Evolutionary conservation across 2,329 filamentous ascomycete genomes (phyloP), one percentile per base, ranked within the genome.

Genomic region (Elsinoe perseae): DNA sequence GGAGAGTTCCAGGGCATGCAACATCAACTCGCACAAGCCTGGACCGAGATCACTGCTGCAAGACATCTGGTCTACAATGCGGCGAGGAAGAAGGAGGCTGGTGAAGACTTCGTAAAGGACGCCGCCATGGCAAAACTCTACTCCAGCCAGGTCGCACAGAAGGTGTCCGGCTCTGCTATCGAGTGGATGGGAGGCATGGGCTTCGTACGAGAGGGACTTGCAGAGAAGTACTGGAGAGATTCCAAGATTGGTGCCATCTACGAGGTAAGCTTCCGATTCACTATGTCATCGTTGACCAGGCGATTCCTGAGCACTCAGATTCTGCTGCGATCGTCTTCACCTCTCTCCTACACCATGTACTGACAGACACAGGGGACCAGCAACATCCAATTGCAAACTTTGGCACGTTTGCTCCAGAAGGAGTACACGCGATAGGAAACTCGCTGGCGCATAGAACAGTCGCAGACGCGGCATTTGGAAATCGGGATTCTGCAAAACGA

Each of bases 131-230:
- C 93, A 55, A 98, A 98, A 79, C 80, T 98, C 56, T 95, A 87
- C 70, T 84, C 93, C 2, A 93, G 88, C 3, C 93, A 98, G 74
- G 89, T 98, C 28, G 93, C 93, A 0, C 87, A 88, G 18, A 84
- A 83, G 56, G 92, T 98, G 18, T 87, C 86, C 56, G 84, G 91
- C 5, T 80, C 87, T 50, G 93, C 92, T 0, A 83, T 98, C 25
- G 93, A 98, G 75, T 98, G 93, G 93, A 97, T 97, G 92, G 93
- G 93, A 48, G 93, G 93, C 42, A 97, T 98, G 93, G 93, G 93
- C 44, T 98, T 98, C 66, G 93, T 98, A 14, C 79, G 93, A 43
- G 93, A 98, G 72, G 93, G 93, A 0, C 83, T 95, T 58, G 93
- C 93, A 0, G 93, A 98, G 82, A 98, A 98, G 82, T 96, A 86